Evolutionary conservation across 257 asterid genomes (phyloP).

Genomic region (Lycium barbarum): DNA sequence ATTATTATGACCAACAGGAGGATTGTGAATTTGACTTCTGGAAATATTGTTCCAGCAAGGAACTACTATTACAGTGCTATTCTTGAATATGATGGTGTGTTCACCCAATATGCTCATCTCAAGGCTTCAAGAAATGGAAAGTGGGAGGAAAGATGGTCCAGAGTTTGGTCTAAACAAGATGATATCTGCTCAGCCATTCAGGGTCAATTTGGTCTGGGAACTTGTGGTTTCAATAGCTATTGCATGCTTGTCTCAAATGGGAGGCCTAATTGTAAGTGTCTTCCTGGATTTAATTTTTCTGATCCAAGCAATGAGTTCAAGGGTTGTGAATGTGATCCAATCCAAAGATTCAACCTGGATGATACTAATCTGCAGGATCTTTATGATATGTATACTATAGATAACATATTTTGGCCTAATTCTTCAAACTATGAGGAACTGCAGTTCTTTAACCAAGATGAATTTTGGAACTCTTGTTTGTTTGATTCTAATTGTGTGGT

Average conservation of each 20-base stretch:
- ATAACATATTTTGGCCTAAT: too few relatives aligned
- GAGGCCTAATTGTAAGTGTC: conserved; percentile 38
- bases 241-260: conserved; percentile 38
- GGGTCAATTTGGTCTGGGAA: conserved; percentile 30
- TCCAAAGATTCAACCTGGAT: conserved; percentile 31
- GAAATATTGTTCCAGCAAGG: conserved; percentile 12
- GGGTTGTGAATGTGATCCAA: conserved; percentile 42
- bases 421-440: too few relatives aligned
- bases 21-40: conserved; percentile 34
- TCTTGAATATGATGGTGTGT: conserved; percentile 30
- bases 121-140: background rate
- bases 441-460: too few relatives aligned
- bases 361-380: background rate
- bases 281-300: conserved; percentile 48
- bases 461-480: too few relatives aligned
- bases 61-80: conserved; percentile 14
- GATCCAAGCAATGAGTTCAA: conserved; percentile 39
- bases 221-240: conserved; percentile 55
- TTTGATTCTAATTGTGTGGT: too few relatives aligned
- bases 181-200: conserved; percentile 45
- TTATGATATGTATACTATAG: too few relatives aligned
- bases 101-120: conserved; percentile 28
- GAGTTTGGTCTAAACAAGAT: conserved; percentile 23
- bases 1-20: conserved; percentile 30
- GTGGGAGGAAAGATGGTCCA: conserved; percentile 37